Percentiles rank a stretch among this genome's conserved stretches.
Evolutionary conservation across 2,329 filamentous ascomycete genomes (phyloP).

Genomic region (Colletotrichum eleusines): DNA sequence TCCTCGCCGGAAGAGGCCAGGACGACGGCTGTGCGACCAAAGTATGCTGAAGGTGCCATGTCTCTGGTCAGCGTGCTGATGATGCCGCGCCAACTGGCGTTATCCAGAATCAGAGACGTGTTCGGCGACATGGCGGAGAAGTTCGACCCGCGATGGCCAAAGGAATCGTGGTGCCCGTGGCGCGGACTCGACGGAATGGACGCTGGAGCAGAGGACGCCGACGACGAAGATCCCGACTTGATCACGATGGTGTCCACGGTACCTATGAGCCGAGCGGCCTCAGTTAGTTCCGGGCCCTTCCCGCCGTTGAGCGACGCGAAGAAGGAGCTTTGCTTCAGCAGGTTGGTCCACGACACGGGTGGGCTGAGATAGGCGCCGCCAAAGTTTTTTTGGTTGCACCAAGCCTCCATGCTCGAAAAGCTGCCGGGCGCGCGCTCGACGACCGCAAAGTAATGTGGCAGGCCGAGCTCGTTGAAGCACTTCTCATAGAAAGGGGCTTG

Average conservation of each 20-base stretch:
- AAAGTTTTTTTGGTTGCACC: slow-evolving; percentile 80
- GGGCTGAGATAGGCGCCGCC: slow-evolving; percentile 87
- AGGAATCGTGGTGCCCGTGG: slow-evolving; percentile 49
- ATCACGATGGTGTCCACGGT: slow-evolving; percentile 86
- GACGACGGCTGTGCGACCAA: slow-evolving; percentile 79
- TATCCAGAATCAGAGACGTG: slow-evolving; percentile 78
- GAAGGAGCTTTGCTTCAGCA: slow-evolving; percentile 68
- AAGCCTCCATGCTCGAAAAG: slow-evolving; percentile 75
- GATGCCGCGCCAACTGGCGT: slow-evolving; percentile 88
- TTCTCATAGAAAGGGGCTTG: slow-evolving; percentile 90
- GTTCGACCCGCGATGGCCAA: slow-evolving; percentile 41
- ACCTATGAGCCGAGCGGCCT: slow-evolving; percentile 82
- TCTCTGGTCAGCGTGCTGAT: slow-evolving; percentile 84
- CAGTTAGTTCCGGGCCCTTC: slow-evolving; percentile 71
- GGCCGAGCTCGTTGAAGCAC: slow-evolving; percentile 83
- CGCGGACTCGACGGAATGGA: slow-evolving; percentile 63
- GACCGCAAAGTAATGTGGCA: slow-evolving; percentile 84
- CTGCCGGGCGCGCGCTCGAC: slow-evolving; percentile 77
- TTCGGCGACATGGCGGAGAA: slow-evolving; percentile 55
- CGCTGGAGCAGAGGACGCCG: slow-evolving; percentile 58
- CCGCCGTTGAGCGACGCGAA: slow-evolving; percentile 64
- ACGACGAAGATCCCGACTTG: slow-evolving; percentile 59
- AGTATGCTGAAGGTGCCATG: slow-evolving; percentile 85
- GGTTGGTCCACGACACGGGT: slow-evolving; percentile 70
- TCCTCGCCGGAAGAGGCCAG: slow-evolving; percentile 80